Evolutionary conservation across 1,284 basidiomycete species (phyloP).

Genomic region (Rhodotorula glutinis): DNA sequence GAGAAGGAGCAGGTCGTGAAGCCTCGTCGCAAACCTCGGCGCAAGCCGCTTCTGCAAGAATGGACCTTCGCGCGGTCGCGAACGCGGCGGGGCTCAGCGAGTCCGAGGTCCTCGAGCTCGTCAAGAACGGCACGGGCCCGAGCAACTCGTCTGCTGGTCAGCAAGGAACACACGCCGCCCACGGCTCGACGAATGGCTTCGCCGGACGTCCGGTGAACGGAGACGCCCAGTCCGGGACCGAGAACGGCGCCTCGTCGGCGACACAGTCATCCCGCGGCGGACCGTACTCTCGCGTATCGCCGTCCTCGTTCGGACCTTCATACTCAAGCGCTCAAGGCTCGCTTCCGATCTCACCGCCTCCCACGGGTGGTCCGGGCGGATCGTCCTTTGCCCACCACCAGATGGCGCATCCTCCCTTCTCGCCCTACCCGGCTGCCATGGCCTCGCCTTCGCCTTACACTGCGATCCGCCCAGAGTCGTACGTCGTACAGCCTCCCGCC

Average conservation of each 20-base stretch:
- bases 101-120: constrained; percentile 36
- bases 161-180: constrained; percentile 6
- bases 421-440: background rate
- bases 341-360: constrained; percentile 38
- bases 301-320: constrained; percentile 26
- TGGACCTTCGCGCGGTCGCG: constrained; percentile 37
- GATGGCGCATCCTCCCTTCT: constrained; percentile 6
- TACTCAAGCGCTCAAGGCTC: constrained; percentile 5
- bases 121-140: constrained; percentile 16
- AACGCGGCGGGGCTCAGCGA: constrained; percentile 37
- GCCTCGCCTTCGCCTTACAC: constrained; percentile 27
- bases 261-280: constrained; percentile 5
- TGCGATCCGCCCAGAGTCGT: constrained; percentile 26
- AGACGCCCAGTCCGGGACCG: too few species aligned
- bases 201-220: too few species aligned
- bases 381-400: constrained; percentile 13
- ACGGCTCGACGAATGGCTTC: background rate
- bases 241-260: background rate
- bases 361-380: constrained; percentile 22
- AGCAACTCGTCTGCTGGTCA: too few species aligned
- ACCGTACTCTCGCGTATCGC: constrained; percentile 36
- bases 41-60: constrained; percentile 3
- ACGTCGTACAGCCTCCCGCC: constrained; percentile 25
- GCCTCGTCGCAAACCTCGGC: constrained; percentile 8
- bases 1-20: background rate